These are phyloP conservation scores for Sarocladiaceae sp. DNA, from an alignment of 2,329 filamentous ascomycete genomes.

Conservation along the genomic window DNA sequence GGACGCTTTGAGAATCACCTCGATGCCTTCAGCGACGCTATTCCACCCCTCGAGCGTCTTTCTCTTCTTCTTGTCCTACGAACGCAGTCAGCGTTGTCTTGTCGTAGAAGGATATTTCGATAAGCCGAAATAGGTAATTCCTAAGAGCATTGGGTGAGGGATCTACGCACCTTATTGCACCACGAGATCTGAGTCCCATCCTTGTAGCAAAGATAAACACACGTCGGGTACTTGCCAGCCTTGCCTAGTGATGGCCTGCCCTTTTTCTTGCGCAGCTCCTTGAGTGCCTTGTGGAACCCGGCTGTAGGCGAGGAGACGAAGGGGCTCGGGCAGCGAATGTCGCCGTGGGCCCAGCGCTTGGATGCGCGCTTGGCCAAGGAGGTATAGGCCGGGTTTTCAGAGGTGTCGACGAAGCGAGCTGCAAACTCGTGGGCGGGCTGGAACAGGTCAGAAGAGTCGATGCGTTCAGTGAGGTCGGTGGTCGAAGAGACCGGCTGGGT, in stretches of 20 bases:
- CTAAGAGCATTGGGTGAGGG: background rate
- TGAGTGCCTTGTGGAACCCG: background rate
- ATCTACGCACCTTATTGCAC: slow-evolving; percentile 1
- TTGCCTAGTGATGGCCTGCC: background rate
- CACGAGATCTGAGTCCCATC: background rate
- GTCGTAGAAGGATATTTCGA: background rate
- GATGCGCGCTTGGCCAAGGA: background rate
- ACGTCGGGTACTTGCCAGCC: background rate
- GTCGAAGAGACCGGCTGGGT: too few relatives aligned
- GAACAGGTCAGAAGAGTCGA: too few relatives aligned
- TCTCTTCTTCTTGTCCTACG: background rate
- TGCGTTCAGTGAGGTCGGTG: too few relatives aligned
- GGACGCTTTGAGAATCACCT: background rate
- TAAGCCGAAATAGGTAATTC: background rate
- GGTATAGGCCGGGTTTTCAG: too few relatives aligned
- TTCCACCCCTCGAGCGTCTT: background rate
- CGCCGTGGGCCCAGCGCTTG: background rate
- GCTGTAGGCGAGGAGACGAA: background rate
- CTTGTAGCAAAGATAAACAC: background rate
- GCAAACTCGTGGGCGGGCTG: too few relatives aligned
- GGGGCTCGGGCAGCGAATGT: background rate
- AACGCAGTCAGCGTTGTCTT: too few relatives aligned
- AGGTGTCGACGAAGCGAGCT: too few relatives aligned
- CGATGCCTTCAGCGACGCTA: slow-evolving; percentile 1
- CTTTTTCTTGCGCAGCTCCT: slow-evolving; percentile 1